Percentiles rank a stretch among this genome's conserved stretches.
Evolutionary conservation across 2,329 filamentous ascomycete species (phyloP).

Genomic region (Didymella pomorum): DNA sequence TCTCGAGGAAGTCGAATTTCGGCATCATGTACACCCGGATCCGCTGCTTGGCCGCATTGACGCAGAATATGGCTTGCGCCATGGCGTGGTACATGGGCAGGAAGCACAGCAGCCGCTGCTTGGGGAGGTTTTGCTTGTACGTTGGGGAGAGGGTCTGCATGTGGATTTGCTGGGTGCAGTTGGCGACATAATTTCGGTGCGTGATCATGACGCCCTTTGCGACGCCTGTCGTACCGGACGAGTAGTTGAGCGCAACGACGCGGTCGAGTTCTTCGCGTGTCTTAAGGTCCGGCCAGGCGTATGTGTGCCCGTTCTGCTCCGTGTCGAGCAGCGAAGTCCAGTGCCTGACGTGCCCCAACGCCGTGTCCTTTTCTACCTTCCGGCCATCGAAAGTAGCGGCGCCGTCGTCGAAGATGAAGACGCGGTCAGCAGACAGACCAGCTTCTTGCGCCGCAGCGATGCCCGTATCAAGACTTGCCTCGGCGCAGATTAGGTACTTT

Average conservation of each 20-base stretch:
- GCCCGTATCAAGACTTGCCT: constrained; percentile 67
- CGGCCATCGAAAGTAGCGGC: constrained; percentile 55
- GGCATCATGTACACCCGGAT: constrained; percentile 80
- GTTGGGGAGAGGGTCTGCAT: constrained; percentile 58
- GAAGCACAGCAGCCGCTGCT: constrained; percentile 66
- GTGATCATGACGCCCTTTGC: constrained; percentile 85
- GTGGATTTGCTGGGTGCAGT: constrained; percentile 68
- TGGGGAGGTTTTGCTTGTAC: constrained; percentile 55
- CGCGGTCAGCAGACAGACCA: constrained; percentile 61
- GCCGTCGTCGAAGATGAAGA: constrained; percentile 73
- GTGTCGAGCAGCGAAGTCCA: constrained; percentile 68
- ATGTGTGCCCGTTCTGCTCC: constrained; percentile 61
- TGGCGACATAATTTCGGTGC: constrained; percentile 79
- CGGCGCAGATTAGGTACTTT: constrained; percentile 70
- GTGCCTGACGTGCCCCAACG: constrained; percentile 59
- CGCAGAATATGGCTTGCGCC: constrained; percentile 73
- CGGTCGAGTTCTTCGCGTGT: constrained; percentile 59
- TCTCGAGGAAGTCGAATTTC: constrained; percentile 76
- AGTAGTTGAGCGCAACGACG: constrained; percentile 79
- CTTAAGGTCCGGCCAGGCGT: constrained; percentile 68
- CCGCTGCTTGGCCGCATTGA: constrained; percentile 63
- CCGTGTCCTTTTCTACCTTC: constrained; percentile 43
- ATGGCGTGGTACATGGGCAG: constrained; percentile 67
- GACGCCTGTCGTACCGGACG: constrained; percentile 78
- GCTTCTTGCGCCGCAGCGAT: constrained; percentile 69